phyloP scores from a whole-genome alignment of 2,329 filamentous ascomycete genomes.

The Neopestalotiopsis rosae region DNA sequence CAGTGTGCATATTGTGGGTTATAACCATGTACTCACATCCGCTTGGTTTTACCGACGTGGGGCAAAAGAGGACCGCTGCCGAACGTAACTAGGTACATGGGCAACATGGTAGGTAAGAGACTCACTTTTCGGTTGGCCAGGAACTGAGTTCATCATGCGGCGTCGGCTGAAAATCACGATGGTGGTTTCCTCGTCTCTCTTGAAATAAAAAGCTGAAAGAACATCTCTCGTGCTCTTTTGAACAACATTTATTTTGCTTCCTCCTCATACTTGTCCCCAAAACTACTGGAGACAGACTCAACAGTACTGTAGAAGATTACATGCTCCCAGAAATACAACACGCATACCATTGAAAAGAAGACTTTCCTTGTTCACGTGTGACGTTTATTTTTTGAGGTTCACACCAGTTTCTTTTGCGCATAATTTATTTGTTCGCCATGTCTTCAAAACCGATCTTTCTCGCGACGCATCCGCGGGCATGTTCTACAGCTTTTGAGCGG shows the following conservation, averaged over 20 bases:
- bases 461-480: conserved; percentile 91
- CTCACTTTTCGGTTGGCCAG: not conserved
- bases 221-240: not conserved
- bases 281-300: not conserved
- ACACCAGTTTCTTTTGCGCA: not conserved
- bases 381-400: conserved; percentile 16
- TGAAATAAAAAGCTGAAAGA: not conserved
- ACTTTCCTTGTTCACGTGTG: conserved; percentile 6
- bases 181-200: not conserved
- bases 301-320: conserved; percentile 2
- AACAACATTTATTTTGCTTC: not conserved
- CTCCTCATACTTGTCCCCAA: not conserved
- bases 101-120: not conserved
- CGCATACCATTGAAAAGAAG: not conserved
- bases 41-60: conserved; percentile 7
- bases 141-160: not conserved
- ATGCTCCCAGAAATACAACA: not conserved
- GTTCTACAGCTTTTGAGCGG: conserved; percentile 96
- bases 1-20: not conserved
- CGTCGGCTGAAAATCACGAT: not conserved
- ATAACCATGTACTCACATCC: not conserved
- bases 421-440: conserved; percentile 54
- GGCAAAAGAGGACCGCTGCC: not conserved
- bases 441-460: conserved; percentile 86
- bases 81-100: conserved; percentile 11